Evolutionary conservation across 768 basidiomycete genomes (phyloP), one percentile per base, ranked within the genome.

Genomic region (Trametes maxima): DNA sequence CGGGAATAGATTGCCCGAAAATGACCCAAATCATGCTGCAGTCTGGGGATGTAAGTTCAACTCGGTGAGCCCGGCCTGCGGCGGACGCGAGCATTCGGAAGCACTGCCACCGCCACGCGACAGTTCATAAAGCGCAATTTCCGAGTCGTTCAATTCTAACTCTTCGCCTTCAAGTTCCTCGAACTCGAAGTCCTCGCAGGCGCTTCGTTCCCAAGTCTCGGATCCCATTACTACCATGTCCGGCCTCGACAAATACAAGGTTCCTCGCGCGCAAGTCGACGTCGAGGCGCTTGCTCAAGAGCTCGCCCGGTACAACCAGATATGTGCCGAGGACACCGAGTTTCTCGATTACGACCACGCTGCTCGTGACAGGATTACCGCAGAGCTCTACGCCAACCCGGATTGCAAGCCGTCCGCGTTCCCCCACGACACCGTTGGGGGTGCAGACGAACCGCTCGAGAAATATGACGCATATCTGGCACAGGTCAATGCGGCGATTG

Each of bases 181-280:
- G n/a, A n/a, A n/a, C n/a, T n/a, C n/a, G n/a, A n/a, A n/a, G n/a
- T n/a, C n/a, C n/a, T n/a, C n/a, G n/a, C n/a, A n/a, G n/a, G n/a
- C n/a, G n/a, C n/a, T n/a, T n/a, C n/a, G n/a, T n/a, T n/a, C n/a
- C n/a, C n/a, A n/a, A n/a, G n/a, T n/a, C n/a, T n/a, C n/a, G n/a
- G n/a, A n/a, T n/a, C 28, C 28, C 28, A 8, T 8, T 33, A 3
- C 8, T 33, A n/a, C n/a, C 28, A 33, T 33, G 28, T 33, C 28
- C 28, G 28, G 28, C 21, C n/a, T 46, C 54, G 54, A 56, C 28
- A 46, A 25, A 17, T 56, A 56, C 54, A 36, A 36, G 25, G 37
- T 56, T 8, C 54, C 54, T 14, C 54, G 54, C 44, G 45, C 17
- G 4, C 44, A 56, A 56, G 54, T 56, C 21, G 35, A 56, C 36